phyloP scores from a whole-genome alignment of 345 rosid species.

The Eucalyptus pauciflora region DNA sequence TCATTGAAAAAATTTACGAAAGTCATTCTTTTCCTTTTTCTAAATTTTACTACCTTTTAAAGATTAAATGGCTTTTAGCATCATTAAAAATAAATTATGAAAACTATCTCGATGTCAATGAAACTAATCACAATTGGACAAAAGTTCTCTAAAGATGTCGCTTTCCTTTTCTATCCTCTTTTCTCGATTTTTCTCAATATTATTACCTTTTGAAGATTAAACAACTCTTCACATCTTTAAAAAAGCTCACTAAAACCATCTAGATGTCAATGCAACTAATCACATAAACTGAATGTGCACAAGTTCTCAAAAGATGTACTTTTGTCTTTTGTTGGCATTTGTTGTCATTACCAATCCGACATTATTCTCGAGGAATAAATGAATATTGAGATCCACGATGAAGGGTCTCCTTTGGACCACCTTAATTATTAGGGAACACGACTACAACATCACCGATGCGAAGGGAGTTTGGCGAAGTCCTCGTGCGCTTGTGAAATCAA shows the following conservation, averaged over 20 bases:
- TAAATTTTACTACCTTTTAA: too few relatives aligned
- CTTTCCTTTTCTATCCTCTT: too few relatives aligned
- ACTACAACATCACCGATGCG: background rate
- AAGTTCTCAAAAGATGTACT: background rate
- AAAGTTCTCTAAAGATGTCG: too few relatives aligned
- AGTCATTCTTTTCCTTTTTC: too few relatives aligned
- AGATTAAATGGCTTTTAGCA: too few relatives aligned
- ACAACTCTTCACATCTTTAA: background rate
- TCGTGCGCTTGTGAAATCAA: conserved; percentile 32
- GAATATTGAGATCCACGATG: background rate
- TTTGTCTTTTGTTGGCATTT: background rate
- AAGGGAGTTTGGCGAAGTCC: conserved; percentile 24
- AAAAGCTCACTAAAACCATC: background rate
- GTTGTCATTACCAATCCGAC: background rate
- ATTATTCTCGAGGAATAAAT: background rate
- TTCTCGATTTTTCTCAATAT: too few relatives aligned
- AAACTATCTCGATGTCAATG: too few relatives aligned
- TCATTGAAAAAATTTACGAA: too few relatives aligned
- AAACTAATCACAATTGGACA: too few relatives aligned
- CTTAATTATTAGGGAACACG: background rate
- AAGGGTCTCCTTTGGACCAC: background rate
- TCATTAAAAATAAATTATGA: too few relatives aligned
- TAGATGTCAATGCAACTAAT: background rate
- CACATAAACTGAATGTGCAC: background rate
- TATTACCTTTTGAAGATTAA: background rate